Conservation (phyloP, 2,329 filamentous ascomycete genomes). For the Rhexocercosporidium sp. region DNA sequence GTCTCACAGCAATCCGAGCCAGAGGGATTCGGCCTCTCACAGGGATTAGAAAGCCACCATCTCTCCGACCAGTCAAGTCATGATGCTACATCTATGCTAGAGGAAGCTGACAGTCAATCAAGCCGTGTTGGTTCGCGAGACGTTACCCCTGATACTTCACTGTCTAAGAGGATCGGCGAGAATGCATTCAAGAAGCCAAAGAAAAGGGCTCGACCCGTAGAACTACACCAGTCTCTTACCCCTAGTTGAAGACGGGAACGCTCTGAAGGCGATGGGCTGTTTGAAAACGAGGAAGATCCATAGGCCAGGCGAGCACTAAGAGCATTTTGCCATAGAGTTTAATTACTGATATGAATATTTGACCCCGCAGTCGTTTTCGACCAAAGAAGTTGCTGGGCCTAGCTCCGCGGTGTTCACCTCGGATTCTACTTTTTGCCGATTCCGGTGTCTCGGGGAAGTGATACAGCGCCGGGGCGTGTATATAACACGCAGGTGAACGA, state of each 20-base stretch:
- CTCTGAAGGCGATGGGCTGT: constrained; percentile 25
- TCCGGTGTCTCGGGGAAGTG: too few relatives aligned
- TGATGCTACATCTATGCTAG: not conserved
- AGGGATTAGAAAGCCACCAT: constrained; percentile 25
- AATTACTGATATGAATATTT: not conserved
- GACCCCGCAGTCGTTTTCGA: too few relatives aligned
- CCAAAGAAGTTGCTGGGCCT: too few relatives aligned
- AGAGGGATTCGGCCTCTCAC: too few relatives aligned
- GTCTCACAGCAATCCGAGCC: constrained; percentile 21
- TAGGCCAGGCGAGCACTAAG: constrained; percentile 10
- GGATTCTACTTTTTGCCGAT: too few relatives aligned
- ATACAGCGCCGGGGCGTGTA: too few relatives aligned
- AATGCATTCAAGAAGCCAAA: constrained; percentile 27
- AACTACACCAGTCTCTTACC: constrained; percentile 23
- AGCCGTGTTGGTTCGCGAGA: not conserved
- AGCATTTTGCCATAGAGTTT: constrained; percentile 10
- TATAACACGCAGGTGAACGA: too few relatives aligned
- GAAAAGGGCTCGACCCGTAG: constrained; percentile 26
- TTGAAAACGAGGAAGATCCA: constrained; percentile 21
- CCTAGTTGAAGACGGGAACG: constrained; percentile 22
- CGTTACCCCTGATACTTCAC: constrained; percentile 25
- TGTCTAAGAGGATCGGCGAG: constrained; percentile 26
- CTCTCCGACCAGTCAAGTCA: constrained; percentile 10
- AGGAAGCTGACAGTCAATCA: not conserved
- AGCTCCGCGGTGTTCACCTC: too few relatives aligned